Percentiles rank a stretch among this genome's conserved stretches.
Conservation (phyloP, 2,329 filamentous ascomycete genomes). For the Diaporthe longicolla region DNA sequence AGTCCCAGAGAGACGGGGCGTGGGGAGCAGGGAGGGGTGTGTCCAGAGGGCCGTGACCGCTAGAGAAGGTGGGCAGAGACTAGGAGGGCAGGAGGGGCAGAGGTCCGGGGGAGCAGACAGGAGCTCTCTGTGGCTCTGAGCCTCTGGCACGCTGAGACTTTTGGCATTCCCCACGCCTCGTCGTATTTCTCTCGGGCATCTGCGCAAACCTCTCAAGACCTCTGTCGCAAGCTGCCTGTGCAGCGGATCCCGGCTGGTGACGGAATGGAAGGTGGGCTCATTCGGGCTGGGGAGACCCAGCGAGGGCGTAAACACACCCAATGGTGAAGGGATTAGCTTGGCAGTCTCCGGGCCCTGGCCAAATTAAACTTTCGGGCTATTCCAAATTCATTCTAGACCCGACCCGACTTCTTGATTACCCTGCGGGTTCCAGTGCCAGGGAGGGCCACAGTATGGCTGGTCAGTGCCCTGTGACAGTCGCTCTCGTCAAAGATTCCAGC, state of each 20-base stretch:
- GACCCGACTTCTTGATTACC: conserved; percentile 36
- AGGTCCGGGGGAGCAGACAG: conserved; percentile 31
- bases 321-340: conserved; percentile 39
- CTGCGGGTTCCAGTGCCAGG: conserved; percentile 31
- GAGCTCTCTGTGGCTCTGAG: conserved; percentile 29
- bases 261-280: conserved; percentile 28
- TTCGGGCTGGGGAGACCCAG: conserved; percentile 37
- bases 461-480: conserved; percentile 39
- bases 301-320: conserved; percentile 31
- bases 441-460: conserved; percentile 38
- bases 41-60: conserved; percentile 24
- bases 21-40: conserved; percentile 27
- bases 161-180: conserved; percentile 29
- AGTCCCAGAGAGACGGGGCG: conserved; percentile 25
- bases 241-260: conserved; percentile 41
- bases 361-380: conserved; percentile 40
- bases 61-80: conserved; percentile 23
- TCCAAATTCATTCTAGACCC: conserved; percentile 32
- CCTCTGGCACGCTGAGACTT: conserved; percentile 26
- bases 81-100: conserved; percentile 30
- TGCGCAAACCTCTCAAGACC: conserved; percentile 32
- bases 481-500: conserved; percentile 35
- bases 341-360: conserved; percentile 29
- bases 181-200: conserved; percentile 31
- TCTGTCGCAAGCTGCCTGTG: conserved; percentile 33